Percentiles rank a stretch among this genome's conserved stretches.
Evolutionary conservation across 176 grass and related monocot genomes (phyloP).

Genomic region (Musa acuminata): DNA sequence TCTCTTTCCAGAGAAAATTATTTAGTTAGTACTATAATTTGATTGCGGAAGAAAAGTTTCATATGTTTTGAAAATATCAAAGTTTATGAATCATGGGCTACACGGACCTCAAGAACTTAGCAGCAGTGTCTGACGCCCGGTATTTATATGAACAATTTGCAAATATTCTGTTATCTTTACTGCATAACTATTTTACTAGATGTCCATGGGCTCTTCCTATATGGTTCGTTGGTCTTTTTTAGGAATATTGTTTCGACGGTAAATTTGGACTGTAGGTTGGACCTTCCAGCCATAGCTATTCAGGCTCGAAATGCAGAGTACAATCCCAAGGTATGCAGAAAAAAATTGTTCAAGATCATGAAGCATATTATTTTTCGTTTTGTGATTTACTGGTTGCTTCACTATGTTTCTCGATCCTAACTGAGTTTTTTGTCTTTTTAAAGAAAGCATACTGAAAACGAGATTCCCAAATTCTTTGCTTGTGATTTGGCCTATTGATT

Average conservation of each 20-base stretch:
- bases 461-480: neutral
- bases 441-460: neutral
- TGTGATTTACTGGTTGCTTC: neutral
- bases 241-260: slow-evolving; percentile 95
- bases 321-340: slow-evolving; percentile 70
- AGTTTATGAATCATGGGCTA: no score
- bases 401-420: neutral
- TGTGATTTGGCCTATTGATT: neutral
- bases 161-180: neutral
- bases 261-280: slow-evolving; percentile 88
- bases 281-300: slow-evolving; percentile 86
- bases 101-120: no score
- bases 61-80: neutral
- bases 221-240: neutral
- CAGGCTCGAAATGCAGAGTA: slow-evolving; percentile 95
- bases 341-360: neutral
- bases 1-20: neutral
- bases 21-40: neutral
- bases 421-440: neutral
- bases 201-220: slow-evolving; percentile 1
- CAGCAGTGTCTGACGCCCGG: no score
- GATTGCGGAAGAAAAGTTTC: neutral
- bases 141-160: no score
- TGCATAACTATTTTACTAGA: neutral
- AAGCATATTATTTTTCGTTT: neutral